phyloP scores from a whole-genome alignment of 148 eudicot genomes.

The Simmondsia chinensis region DNA sequence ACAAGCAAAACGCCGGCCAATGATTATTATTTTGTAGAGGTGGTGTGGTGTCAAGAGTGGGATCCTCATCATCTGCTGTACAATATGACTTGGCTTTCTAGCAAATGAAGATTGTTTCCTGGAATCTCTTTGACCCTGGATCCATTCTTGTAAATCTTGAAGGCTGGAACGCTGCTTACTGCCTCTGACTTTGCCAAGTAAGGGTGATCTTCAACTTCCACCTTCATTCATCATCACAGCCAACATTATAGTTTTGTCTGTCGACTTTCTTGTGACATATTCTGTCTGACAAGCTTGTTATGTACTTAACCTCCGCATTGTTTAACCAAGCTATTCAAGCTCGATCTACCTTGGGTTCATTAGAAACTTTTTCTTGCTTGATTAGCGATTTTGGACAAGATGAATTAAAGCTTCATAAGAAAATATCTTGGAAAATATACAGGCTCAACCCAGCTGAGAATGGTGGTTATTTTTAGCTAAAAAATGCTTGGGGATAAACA shows the following conservation, averaged over 20 bases:
- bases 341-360: no score
- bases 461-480: not conserved
- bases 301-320: no score
- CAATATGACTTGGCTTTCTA: slow-evolving; percentile 25
- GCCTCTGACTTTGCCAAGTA: slow-evolving; percentile 33
- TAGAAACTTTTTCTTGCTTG: no score
- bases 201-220: slow-evolving; percentile 39
- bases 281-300: no score
- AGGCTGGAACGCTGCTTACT: slow-evolving; percentile 22
- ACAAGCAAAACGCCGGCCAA: no score
- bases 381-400: no score
- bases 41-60: no score
- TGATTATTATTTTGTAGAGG: no score
- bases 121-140: slow-evolving; percentile 32
- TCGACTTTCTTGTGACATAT: no score
- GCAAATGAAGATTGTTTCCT: slow-evolving; percentile 27
- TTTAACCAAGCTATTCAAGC: no score
- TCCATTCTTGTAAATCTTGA: slow-evolving; percentile 47
- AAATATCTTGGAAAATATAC: not conserved
- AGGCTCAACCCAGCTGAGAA: not conserved
- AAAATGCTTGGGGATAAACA: not conserved
- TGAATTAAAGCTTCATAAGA: no score
- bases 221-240: slow-evolving; percentile 26
- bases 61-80: slow-evolving; percentile 18
- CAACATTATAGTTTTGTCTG: no score